These are phyloP conservation scores for Alternaria consortialis DNA, from an alignment of 2,329 filamentous ascomycete genomes.

Conservation along the genomic window DNA sequence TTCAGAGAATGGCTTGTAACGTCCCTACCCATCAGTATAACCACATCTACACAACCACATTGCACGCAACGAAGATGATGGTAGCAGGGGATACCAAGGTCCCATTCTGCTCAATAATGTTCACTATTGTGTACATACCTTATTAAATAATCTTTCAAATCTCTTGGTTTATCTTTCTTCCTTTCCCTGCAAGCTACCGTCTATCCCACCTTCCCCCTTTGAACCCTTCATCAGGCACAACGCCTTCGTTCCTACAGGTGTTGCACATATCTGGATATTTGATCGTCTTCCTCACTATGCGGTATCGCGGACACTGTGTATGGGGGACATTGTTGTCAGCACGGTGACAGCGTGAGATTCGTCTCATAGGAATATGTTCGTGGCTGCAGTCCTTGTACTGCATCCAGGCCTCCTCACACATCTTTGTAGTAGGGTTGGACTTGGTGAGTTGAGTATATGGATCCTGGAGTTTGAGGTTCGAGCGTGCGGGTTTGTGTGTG, in stretches of 20 bases:
- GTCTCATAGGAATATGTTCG: conserved; percentile 2
- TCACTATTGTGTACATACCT: background rate
- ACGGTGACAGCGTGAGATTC: background rate
- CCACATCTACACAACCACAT: background rate
- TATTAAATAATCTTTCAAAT: background rate
- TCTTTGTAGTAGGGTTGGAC: background rate
- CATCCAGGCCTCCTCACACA: conserved; percentile 6
- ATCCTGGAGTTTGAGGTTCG: background rate
- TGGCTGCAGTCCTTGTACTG: conserved; percentile 11
- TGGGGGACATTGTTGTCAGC: background rate
- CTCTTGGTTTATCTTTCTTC: background rate
- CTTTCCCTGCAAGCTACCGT: background rate
- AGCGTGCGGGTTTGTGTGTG: background rate
- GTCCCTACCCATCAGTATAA: background rate
- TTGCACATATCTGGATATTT: conserved; percentile 3
- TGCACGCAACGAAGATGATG: background rate
- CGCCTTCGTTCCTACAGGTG: background rate
- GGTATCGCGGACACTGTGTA: background rate
- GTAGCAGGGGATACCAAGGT: background rate
- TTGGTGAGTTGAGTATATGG: background rate
- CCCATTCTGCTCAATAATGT: too few species aligned
- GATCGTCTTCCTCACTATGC: background rate
- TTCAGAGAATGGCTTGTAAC: background rate
- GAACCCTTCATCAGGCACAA: conserved; percentile 4
- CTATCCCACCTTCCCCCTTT: conserved; percentile 1